Conservation (phyloP, 495 filamentous ascomycete species). For the Penicillium cosmopolitanum region DNA sequence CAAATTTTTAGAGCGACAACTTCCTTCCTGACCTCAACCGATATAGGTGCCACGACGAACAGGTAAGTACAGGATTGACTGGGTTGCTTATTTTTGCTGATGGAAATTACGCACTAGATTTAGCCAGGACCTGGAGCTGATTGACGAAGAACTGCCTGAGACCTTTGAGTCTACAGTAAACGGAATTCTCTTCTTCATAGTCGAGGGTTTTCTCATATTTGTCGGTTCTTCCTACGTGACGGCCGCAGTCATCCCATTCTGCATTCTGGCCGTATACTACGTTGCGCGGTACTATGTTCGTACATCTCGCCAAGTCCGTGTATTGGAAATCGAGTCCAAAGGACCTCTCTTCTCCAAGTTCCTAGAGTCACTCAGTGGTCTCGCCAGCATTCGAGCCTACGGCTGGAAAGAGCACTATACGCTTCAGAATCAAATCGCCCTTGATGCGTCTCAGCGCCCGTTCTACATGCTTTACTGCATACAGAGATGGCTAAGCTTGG, state of each 20-base stretch:
- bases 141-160: slow-evolving; percentile 50
- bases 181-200: slow-evolving; percentile 14
- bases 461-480: slow-evolving; percentile 64
- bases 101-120: slow-evolving; percentile 14
- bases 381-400: slow-evolving; percentile 73
- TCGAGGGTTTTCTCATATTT: slow-evolving; percentile 25
- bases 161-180: slow-evolving; percentile 22
- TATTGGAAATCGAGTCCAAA: slow-evolving; percentile 60
- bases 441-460: slow-evolving; percentile 61
- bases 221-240: slow-evolving; percentile 27
- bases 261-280: slow-evolving; percentile 23
- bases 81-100: background rate
- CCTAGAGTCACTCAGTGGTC: slow-evolving; percentile 63
- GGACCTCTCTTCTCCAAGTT: slow-evolving; percentile 75
- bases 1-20: slow-evolving; percentile 22
- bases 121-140: slow-evolving; percentile 46
- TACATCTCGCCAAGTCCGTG: slow-evolving; percentile 53
- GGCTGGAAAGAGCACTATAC: slow-evolving; percentile 63
- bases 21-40: slow-evolving; percentile 27
- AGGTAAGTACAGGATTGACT: slow-evolving; percentile 7
- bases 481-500: slow-evolving; percentile 71
- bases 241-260: slow-evolving; percentile 22
- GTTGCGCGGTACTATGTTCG: slow-evolving; percentile 38
- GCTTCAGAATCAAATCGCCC: slow-evolving; percentile 56
- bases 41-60: slow-evolving; percentile 29